Percentiles rank a stretch among this genome's conserved stretches.
phyloP scores from a whole-genome alignment of 345 rosid genomes.

The Boechera retrofracta region DNA sequence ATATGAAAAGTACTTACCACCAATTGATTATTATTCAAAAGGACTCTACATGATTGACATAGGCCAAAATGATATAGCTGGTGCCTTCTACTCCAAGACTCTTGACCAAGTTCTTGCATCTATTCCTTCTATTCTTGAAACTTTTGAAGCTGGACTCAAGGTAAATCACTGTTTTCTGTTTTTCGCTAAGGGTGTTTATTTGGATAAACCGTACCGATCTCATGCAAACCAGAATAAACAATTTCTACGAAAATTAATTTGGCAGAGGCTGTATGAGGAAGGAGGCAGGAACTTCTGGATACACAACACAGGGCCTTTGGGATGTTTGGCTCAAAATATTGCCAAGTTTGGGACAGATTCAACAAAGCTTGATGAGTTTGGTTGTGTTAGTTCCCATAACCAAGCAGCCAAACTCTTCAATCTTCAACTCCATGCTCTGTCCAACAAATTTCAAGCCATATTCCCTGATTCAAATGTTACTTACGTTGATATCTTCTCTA shows the following conservation, averaged over 20 bases:
- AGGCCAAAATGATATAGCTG: slow-evolving; percentile 97
- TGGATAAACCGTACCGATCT: not conserved
- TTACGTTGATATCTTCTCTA: slow-evolving; percentile 76
- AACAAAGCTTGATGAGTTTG: slow-evolving; percentile 81
- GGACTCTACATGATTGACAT: slow-evolving; percentile 91
- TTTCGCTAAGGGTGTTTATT: not conserved
- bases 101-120: slow-evolving; percentile 80
- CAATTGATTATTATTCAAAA: slow-evolving; percentile 63
- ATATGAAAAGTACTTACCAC: slow-evolving; percentile 64
- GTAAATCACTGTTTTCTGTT: slow-evolving; percentile 6
- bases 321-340: slow-evolving; percentile 90
- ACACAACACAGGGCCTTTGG: slow-evolving; percentile 95
- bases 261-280: slow-evolving; percentile 75
- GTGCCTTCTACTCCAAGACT: slow-evolving; percentile 90
- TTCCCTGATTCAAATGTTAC: slow-evolving; percentile 68
- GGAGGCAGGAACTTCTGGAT: slow-evolving; percentile 93
- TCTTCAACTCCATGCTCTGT: slow-evolving; percentile 83
- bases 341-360: slow-evolving; percentile 84
- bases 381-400: slow-evolving; percentile 80
- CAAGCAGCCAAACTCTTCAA: slow-evolving; percentile 88
- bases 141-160: slow-evolving; percentile 79
- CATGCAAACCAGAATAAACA: slow-evolving; percentile 6
- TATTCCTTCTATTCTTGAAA: slow-evolving; percentile 68
- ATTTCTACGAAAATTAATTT: not conserved
- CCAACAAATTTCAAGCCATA: slow-evolving; percentile 69